Base-by-base conservation (phyloP, 2,329 filamentous ascomycete genomes). In the Beauveria sp. region DNA sequence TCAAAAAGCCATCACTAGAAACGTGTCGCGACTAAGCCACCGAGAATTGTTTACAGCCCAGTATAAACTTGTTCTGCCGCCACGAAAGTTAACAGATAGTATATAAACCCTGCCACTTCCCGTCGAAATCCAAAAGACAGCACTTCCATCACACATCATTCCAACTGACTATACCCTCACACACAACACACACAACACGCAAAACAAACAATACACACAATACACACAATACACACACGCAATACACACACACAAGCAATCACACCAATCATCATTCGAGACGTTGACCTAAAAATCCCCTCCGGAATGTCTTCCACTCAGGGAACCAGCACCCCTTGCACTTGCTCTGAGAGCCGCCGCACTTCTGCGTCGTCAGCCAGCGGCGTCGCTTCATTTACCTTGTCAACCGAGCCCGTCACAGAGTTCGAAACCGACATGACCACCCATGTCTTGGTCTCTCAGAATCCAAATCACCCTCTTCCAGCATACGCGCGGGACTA, bases 401-500 rank as follows among this genome's bases (percentile, higher is more conserved):
- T 28, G 42, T 38, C 49, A 12, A 51, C 18, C 18, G 52, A 51
- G 9, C 18, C 16, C 16, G 10, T 12, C 22, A 45, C 16, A 24
- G 56, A 51, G 46, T 12, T n/a, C 40, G 68, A 62, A 55, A 9
- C 62, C 34, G 63, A 50, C 18, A 51, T 48, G 51, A 38, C 14
- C 3, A 9, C 38, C n/a, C 26, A 10, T 20, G 28, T 16, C 7
- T 52, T 58, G 31, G 54, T 58, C 45, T 60, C 62, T 61, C 59
- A 63, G 48, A 62, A 53, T 52, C 58, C 62, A 58, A 57, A 63
- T 62, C 67, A 77, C 64, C 71, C 73, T 5, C 66, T 80, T 14
- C 71, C 73, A 14, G 66, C 69, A 18, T 69, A 74, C 9, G 68
- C 70, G 16, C 74, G 75, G 24, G 64, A 69, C 3, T 81, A 75